Conservation (phyloP, 2,329 filamentous ascomycete genomes). For the Claviceps sp. region DNA sequence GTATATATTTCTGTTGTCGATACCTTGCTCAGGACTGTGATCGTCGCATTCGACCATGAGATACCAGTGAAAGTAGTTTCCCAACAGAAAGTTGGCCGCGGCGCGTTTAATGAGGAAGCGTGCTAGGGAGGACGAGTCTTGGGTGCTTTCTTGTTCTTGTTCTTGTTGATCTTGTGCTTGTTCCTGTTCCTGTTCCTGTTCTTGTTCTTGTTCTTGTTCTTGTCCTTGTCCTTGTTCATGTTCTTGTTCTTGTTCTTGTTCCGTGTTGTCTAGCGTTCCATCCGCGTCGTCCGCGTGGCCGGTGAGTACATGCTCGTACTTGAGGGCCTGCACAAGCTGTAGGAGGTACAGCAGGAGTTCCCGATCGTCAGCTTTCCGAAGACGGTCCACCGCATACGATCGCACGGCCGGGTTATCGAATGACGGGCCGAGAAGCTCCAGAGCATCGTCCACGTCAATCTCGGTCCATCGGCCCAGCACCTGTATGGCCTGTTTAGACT, state of each 20-base stretch:
- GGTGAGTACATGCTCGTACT: constrained; percentile 66
- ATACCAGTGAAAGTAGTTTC: constrained; percentile 97
- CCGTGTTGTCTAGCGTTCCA: too few species aligned
- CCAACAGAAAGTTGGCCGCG: constrained; percentile 74
- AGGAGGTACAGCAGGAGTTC: constrained; percentile 84
- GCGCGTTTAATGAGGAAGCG: constrained; percentile 81
- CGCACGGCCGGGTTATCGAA: constrained; percentile 82
- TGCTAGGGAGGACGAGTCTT: constrained; percentile 67
- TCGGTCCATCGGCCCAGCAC: constrained; percentile 89
- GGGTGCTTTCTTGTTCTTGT: constrained; percentile 37
- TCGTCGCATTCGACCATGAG: constrained; percentile 96
- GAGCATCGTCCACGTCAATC: constrained; percentile 90
- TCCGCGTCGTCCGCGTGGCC: constrained; percentile 24
- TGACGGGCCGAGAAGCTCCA: constrained; percentile 83
- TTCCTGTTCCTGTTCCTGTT: too few species aligned
- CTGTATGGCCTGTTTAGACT: constrained; percentile 80
- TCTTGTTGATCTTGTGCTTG: too few species aligned
- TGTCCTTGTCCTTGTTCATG: too few species aligned
- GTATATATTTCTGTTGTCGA: constrained; percentile 72
- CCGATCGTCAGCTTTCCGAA: constrained; percentile 84
- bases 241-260: too few species aligned
- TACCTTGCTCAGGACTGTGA: constrained; percentile 57
- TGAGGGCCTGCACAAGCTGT: constrained; percentile 89
- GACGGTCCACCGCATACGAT: constrained; percentile 81
- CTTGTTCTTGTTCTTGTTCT: too few species aligned